Evolutionary conservation across 139 green algal species (phyloP).

Genomic region (Asterochloris sp.): DNA sequence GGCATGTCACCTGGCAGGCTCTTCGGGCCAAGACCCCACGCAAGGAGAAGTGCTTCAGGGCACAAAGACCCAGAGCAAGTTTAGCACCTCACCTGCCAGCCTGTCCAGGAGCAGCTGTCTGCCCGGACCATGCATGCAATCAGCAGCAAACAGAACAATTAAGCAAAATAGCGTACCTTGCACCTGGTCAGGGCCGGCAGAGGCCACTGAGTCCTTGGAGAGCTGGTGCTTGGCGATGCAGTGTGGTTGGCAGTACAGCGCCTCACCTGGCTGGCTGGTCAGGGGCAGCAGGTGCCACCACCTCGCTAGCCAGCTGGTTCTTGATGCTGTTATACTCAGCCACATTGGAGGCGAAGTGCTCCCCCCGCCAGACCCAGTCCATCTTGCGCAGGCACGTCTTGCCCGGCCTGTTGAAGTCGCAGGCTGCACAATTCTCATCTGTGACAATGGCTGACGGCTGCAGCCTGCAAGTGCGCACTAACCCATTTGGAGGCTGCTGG

Average conservation of each 20-base stretch:
- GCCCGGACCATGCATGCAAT: background rate
- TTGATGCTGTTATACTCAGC: constrained; percentile 82
- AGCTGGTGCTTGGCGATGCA: background rate
- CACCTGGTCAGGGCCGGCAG: background rate
- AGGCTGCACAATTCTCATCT: constrained; percentile 90
- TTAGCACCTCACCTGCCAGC: too few relatives aligned
- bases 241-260: background rate
- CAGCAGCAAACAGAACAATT: constrained; percentile 47
- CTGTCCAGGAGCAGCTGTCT: too few relatives aligned
- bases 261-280: constrained; percentile 5
- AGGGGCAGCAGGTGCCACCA: background rate
- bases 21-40: too few relatives aligned
- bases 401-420: constrained; percentile 92
- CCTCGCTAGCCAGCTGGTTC: constrained; percentile 70
- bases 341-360: constrained; percentile 71
- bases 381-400: constrained; percentile 93
- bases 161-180: background rate
- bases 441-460: constrained; percentile 81
- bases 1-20: too few relatives aligned
- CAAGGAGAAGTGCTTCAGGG: too few relatives aligned
- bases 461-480: constrained; percentile 36
- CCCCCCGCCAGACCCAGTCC: constrained; percentile 96
- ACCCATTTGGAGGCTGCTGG: too few relatives aligned
- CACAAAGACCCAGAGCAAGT: too few relatives aligned
- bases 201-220: constrained; percentile 3